Percentiles rank a stretch among this genome's conserved stretches.
Conservation (phyloP, 2,329 filamentous ascomycete species). For the Sarocladiaceae sp. region DNA sequence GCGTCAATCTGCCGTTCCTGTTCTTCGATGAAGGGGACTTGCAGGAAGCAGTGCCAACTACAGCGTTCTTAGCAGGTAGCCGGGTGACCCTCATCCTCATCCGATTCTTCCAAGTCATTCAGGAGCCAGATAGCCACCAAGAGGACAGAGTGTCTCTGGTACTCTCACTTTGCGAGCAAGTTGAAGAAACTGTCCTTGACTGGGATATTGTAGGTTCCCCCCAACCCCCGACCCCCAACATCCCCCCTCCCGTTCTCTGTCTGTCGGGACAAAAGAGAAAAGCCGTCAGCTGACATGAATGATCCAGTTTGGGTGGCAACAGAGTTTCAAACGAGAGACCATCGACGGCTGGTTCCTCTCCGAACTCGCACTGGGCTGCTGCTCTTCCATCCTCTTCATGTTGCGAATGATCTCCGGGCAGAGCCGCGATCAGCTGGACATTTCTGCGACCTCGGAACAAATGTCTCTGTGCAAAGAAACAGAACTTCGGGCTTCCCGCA, state of each 20-base stretch:
- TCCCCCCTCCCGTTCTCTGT: no score
- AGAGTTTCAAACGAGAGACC: conserved; percentile 3
- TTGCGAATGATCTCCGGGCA: not conserved
- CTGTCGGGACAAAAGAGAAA: no score
- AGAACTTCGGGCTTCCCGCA: not conserved
- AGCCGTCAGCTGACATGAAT: not conserved
- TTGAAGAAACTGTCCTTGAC: not conserved
- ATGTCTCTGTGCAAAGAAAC: not conserved
- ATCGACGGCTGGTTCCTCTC: not conserved
- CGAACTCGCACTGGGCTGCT: conserved; percentile 4
- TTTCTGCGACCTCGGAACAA: not conserved
- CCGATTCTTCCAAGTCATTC: not conserved
- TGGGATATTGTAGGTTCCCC: not conserved
- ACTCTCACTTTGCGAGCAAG: not conserved
- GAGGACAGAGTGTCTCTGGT: not conserved
- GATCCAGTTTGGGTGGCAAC: conserved; percentile 1
- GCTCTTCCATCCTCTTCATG: conserved; percentile 9
- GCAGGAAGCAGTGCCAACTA: conserved; percentile 6
- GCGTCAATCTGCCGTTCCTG: conserved; percentile 7
- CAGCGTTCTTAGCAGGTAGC: conserved; percentile 3
- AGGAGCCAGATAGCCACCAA: not conserved
- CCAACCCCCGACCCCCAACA: no score
- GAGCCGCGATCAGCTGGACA: not conserved
- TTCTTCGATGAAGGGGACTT: not conserved
- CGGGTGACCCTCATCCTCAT: conserved; percentile 6